These are phyloP conservation scores for Phytophthora fragariae DNA, from an alignment of 352 stramenopile species.

Conservation along the genomic window DNA sequence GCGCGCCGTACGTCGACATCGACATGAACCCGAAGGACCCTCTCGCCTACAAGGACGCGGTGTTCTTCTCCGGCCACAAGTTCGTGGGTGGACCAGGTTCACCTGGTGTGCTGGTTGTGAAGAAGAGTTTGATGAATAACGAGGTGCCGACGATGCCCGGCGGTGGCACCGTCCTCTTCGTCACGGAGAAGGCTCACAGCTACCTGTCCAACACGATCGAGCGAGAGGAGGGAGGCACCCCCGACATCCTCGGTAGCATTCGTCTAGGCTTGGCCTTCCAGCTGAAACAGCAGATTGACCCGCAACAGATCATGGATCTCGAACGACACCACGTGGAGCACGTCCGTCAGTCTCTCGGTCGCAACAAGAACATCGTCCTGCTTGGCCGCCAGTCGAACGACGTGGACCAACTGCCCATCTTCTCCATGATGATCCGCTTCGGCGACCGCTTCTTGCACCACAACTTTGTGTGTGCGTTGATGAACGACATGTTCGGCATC, in stretches of 20 bases:
- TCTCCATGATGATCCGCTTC: constrained; percentile 95
- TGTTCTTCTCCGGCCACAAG: constrained; percentile 98
- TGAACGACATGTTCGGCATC: constrained; percentile 99
- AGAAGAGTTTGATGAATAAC: constrained; percentile 86
- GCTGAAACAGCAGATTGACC: constrained; percentile 82
- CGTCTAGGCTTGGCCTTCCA: constrained; percentile 93
- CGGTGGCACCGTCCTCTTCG: constrained; percentile 61
- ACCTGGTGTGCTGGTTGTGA: constrained; percentile 95
- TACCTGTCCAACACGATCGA: constrained; percentile 79
- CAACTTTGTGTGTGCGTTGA: constrained; percentile 97
- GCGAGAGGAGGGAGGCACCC: constrained; percentile 96
- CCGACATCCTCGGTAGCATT: constrained; percentile 95
- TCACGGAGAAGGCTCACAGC: constrained; percentile 64
- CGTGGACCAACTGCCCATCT: constrained; percentile 89
- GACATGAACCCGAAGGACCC: constrained; percentile 94
- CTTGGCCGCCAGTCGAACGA: constrained; percentile 71
- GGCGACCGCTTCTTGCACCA: constrained; percentile 95
- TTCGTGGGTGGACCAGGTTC: constrained; percentile 94
- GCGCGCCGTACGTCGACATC: constrained; percentile 93
- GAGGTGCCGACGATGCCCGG: constrained; percentile 61
- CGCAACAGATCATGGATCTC: constrained; percentile 57
- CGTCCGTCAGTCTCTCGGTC: constrained; percentile 49
- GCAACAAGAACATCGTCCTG: constrained; percentile 86
- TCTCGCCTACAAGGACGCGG: constrained; percentile 89
- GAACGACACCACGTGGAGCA: constrained; percentile 51